Percentiles rank a stretch among this genome's conserved stretches.
phyloP scores from a whole-genome alignment of 1,284 basidiomycete genomes.

The Acaromyces ingoldii region DNA sequence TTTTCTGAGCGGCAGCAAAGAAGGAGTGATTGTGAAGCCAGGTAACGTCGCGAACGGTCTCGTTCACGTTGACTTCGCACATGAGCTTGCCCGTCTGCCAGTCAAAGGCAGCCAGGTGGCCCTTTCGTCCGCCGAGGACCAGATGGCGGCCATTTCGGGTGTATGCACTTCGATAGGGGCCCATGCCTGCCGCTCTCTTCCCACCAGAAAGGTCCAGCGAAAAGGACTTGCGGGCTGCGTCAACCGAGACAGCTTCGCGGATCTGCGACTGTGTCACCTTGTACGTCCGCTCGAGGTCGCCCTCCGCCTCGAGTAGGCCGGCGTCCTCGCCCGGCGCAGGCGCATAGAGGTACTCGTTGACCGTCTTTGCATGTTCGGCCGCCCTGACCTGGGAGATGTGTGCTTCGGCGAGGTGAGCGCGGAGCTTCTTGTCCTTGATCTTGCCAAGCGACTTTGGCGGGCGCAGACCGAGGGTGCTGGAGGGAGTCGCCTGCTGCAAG shows the following conservation, averaged over 20 bases:
- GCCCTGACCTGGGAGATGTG: constrained; percentile 40
- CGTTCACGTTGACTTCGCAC: constrained; percentile 80
- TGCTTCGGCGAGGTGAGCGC: constrained; percentile 38
- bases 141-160: constrained; percentile 81
- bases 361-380: constrained; percentile 36
- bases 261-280: constrained; percentile 78
- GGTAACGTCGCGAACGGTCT: constrained; percentile 84
- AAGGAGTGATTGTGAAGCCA: constrained; percentile 89
- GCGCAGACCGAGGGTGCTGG: constrained; percentile 25
- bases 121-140: constrained; percentile 60
- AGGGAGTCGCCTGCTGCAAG: constrained; percentile 33
- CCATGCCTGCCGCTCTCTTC: constrained; percentile 52
- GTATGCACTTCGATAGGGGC: constrained; percentile 75
- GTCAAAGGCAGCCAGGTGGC: constrained; percentile 92
- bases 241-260: constrained; percentile 63
- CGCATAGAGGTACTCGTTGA: constrained; percentile 45
- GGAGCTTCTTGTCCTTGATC: constrained; percentile 48
- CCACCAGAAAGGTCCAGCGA: constrained; percentile 75
- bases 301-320: constrained; percentile 68
- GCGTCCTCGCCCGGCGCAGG: constrained; percentile 55
- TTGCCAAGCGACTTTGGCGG: constrained; percentile 36
- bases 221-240: constrained; percentile 68
- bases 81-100: constrained; percentile 84
- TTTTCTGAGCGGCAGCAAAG: constrained; percentile 92
- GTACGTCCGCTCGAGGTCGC: constrained; percentile 82